These are phyloP conservation scores for Massariosphaeria phaeospora DNA, from an alignment of 495 filamentous ascomycete genomes.

Conservation along the genomic window DNA sequence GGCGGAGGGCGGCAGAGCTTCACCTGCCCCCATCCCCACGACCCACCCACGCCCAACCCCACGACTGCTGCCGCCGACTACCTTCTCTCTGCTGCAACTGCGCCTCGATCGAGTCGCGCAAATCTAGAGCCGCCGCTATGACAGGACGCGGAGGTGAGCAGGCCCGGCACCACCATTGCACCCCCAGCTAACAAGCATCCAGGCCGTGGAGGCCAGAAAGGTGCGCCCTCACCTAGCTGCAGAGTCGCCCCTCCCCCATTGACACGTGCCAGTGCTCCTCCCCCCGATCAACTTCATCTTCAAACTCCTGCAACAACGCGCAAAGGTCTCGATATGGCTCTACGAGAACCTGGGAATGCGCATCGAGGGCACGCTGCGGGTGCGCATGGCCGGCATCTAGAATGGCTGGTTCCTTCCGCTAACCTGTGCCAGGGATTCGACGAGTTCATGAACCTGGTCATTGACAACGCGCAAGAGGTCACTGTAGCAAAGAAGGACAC, in stretches of 20 bases:
- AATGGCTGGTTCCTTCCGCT: not conserved
- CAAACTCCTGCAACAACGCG: conserved; percentile 84
- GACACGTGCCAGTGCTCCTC: conserved; percentile 70
- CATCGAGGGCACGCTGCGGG: conserved; percentile 92
- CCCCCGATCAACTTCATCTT: conserved; percentile 99
- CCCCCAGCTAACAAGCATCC: conserved; percentile 3
- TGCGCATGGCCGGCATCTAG: conserved; percentile 41
- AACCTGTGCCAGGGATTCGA: conserved; percentile 71
- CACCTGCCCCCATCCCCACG: too few species aligned
- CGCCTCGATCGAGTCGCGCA: not conserved
- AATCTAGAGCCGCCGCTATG: conserved; percentile 1
- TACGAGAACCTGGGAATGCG: conserved; percentile 91
- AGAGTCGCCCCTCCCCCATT: not conserved
- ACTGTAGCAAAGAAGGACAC: conserved; percentile 73
- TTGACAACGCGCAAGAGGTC: conserved; percentile 93
- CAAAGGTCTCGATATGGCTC: conserved; percentile 88
- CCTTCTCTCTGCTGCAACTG: not conserved
- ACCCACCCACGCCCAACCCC: not conserved
- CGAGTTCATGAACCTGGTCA: conserved; percentile 98
- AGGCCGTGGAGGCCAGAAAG: conserved; percentile 24
- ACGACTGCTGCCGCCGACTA: not conserved
- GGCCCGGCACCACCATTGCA: not conserved
- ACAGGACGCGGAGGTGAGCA: conserved; percentile 26
- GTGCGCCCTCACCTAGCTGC: not conserved
- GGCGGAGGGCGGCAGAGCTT: too few species aligned